Base-by-base conservation (phyloP, 2,329 filamentous ascomycete species). In the Coniochaeta sp. region DNA sequence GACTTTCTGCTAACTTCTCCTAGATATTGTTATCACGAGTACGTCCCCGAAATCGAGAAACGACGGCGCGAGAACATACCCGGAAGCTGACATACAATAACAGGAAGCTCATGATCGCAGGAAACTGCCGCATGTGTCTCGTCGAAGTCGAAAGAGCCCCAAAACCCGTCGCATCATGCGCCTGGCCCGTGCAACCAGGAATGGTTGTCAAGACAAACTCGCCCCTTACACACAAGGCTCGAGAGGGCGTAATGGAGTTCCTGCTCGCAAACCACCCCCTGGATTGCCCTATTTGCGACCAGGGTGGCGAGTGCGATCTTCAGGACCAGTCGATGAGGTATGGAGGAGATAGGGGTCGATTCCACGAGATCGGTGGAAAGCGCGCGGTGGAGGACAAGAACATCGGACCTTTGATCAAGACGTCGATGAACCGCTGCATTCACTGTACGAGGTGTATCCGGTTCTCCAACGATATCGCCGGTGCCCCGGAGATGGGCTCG, bases 161-260 rank as follows among this genome's bases (percentile, higher is more conserved):
- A 54, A 99, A 99, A 76, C 94, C 94, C 55, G 91, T 97, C 52
- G 94, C 94, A 63, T 99, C 94, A 57, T 99, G 94, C 73, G 94
- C 94, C 62, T 99, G 94, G 94, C 94, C 94, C 50, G 94, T 97
- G 61, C 91, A 96, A 71, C 89, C 94, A 52, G 94, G 94, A 56
- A 99, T 99, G 94, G 91, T 96, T 50, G 94, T 99, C 64, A 96
- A 97, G 82, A 99, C 94, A 57, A 90, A 96, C 73, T 96, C 94
- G 52, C 89, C 92, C 40, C 81, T 97, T 58, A 87, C 90, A 63
- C 94, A 99, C 79, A 99, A 99, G 77, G 94, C 94, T 62, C 85
- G 94, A 67, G 94, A 99, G 78, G 94, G 94, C 68, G 91, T 99
- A 49, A 99, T 97, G 94, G 94, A 99, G 69, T 99, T 99, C 65